Evolutionary conservation across 257 asterid species (phyloP).

Genomic region (Sherardia arvensis): DNA sequence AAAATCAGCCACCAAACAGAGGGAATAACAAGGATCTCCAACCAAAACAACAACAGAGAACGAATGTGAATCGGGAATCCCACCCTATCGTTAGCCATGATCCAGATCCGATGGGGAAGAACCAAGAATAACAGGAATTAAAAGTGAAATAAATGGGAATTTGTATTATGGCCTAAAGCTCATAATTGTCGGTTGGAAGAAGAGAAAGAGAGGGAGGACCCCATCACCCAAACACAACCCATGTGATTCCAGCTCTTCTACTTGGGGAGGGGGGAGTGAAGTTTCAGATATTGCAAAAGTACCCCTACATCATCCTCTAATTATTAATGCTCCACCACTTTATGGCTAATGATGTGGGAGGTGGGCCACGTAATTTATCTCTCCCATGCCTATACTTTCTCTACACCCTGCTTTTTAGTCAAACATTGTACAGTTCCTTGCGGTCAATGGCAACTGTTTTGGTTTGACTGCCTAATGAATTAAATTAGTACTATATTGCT

Average conservation of each 20-base stretch:
- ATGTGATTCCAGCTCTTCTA: slow-evolving; percentile 61
- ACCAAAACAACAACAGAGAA: slow-evolving; percentile 22
- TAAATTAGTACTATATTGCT: too few species aligned
- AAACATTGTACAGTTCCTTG: neutral
- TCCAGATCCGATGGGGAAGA: slow-evolving; percentile 8
- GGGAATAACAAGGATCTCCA: slow-evolving; percentile 31
- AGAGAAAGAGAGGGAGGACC: slow-evolving; percentile 30
- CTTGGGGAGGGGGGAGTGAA: neutral
- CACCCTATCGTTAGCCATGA: slow-evolving; percentile 21
- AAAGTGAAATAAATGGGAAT: slow-evolving; percentile 10
- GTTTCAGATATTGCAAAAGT: neutral
- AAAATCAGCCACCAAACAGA: neutral
- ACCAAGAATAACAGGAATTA: slow-evolving; percentile 12
- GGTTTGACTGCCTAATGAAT: neutral
- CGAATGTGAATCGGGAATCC: slow-evolving; percentile 3
- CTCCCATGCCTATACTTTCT: neutral
- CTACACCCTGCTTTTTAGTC: neutral
- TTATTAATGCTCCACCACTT: neutral
- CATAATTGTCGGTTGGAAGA: slow-evolving; percentile 56
- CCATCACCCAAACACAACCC: slow-evolving; percentile 58
- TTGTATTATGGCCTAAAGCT: slow-evolving; percentile 30
- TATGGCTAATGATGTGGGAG: slow-evolving; percentile 1
- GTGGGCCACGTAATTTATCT: slow-evolving; percentile 1
- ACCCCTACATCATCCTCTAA: neutral
- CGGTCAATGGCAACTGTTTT: neutral